Evolutionary conservation across 2,329 filamentous ascomycete species (phyloP).

Genomic region (Cryphonectria radicalis): DNA sequence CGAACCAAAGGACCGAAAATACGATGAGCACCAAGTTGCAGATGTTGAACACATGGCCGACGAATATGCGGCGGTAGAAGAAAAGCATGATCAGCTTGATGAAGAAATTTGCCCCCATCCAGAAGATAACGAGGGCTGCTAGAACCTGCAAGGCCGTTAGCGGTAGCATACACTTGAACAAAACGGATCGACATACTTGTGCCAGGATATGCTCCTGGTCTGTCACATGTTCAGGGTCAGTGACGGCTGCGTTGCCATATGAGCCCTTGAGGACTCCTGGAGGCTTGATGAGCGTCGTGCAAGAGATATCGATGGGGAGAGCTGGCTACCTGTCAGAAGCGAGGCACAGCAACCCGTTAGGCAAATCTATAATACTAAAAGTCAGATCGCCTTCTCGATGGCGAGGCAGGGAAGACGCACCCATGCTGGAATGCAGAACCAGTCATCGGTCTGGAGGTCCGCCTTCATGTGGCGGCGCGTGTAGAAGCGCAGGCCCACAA

Average conservation of each 20-base stretch:
- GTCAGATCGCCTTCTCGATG: constrained; percentile 1
- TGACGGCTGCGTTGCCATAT: constrained; percentile 7
- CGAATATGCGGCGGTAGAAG: constrained; percentile 29
- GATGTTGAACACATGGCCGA: constrained; percentile 25
- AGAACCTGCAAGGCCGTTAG: not conserved
- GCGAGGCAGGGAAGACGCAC: constrained; percentile 3
- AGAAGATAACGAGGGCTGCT: constrained; percentile 27
- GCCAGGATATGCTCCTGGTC: not conserved
- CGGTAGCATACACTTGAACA: not conserved
- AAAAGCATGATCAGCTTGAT: constrained; percentile 29
- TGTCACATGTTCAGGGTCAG: constrained; percentile 12
- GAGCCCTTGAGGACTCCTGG: constrained; percentile 7
- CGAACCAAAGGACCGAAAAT: constrained; percentile 26
- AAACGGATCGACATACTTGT: not conserved
- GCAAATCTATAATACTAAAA: not conserved
- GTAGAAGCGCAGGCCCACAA: constrained; percentile 12
- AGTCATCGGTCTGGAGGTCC: constrained; percentile 10
- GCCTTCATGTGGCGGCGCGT: constrained; percentile 7
- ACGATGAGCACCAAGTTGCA: constrained; percentile 27
- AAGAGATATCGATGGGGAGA: not conserved
- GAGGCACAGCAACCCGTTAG: not conserved
- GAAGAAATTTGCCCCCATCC: constrained; percentile 28
- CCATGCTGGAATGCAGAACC: constrained; percentile 15
- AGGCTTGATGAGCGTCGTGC: constrained; percentile 6
- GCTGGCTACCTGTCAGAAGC: not conserved